Evolutionary conservation across 495 filamentous ascomycete genomes (phyloP).

Genomic region (Melanomma pulvis-pyrius): DNA sequence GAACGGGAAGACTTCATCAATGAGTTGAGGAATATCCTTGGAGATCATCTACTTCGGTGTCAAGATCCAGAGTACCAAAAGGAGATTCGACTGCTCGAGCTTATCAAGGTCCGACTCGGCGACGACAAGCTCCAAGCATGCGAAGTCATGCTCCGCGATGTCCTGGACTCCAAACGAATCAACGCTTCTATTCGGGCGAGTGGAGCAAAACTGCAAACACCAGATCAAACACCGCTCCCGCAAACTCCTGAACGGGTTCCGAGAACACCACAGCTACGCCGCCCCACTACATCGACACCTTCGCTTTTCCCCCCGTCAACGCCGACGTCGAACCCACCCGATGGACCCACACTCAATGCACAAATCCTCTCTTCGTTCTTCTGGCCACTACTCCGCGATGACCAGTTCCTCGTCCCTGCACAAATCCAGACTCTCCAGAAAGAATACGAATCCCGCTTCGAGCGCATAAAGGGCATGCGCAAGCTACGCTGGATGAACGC

Average conservation of each 20-base stretch:
- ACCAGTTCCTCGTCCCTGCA: conserved; percentile 71
- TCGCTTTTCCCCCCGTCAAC: conserved; percentile 9
- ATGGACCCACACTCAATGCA: conserved; percentile 45
- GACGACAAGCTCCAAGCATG: conserved; percentile 83
- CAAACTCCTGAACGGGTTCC: neutral
- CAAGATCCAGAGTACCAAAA: conserved; percentile 71
- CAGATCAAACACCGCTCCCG: neutral
- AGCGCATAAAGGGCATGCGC: conserved; percentile 73
- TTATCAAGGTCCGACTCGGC: conserved; percentile 87
- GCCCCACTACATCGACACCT: conserved; percentile 1
- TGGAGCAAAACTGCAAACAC: conserved; percentile 17
- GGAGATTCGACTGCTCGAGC: conserved; percentile 78
- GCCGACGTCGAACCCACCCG: conserved; percentile 10
- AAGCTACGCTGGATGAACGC: conserved; percentile 87
- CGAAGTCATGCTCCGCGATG: conserved; percentile 95
- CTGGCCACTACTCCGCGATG: conserved; percentile 84
- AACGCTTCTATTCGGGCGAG: conserved; percentile 60
- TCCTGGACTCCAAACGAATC: conserved; percentile 79
- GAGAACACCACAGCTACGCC: conserved; percentile 18
- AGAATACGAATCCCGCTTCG: conserved; percentile 75
- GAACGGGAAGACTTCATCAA: conserved; percentile 91
- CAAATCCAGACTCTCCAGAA: conserved; percentile 65
- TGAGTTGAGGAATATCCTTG: conserved; percentile 84
- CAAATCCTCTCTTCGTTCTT: conserved; percentile 91
- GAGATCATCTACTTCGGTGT: conserved; percentile 71